phyloP scores from a whole-genome alignment of 2,329 filamentous ascomycete genomes.

The Neoarthrinium moseri region DNA sequence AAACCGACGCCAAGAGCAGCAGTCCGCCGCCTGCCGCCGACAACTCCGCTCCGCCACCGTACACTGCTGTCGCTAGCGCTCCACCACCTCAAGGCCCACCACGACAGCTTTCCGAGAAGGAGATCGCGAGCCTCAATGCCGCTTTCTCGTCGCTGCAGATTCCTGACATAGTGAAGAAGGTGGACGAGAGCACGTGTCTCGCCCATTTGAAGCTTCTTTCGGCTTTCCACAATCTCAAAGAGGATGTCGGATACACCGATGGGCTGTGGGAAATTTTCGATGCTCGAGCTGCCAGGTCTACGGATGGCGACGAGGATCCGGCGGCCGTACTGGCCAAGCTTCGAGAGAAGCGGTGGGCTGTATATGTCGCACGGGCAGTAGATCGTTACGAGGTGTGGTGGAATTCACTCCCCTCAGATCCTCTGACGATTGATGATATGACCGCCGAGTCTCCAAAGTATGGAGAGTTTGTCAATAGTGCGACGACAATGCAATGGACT shows the following conservation, averaged over 20 bases:
- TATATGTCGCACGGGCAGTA: slow-evolving; percentile 67
- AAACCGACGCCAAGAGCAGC: neutral
- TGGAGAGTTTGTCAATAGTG: slow-evolving; percentile 29
- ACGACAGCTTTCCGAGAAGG: slow-evolving; percentile 10
- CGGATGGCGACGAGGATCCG: slow-evolving; percentile 20
- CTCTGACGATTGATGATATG: slow-evolving; percentile 37
- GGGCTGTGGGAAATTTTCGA: slow-evolving; percentile 66
- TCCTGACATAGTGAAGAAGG: slow-evolving; percentile 24
- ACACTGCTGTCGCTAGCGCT: slow-evolving; percentile 4
- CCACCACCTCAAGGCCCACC: neutral
- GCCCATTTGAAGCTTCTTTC: slow-evolving; percentile 73
- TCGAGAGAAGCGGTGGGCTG: slow-evolving; percentile 71
- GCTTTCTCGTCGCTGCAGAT: slow-evolving; percentile 39
- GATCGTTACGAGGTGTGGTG: slow-evolving; percentile 70
- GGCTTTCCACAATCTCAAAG: slow-evolving; percentile 65
- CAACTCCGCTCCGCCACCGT: neutral
- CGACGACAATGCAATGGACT: slow-evolving; percentile 32
- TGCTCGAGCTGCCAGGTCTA: slow-evolving; percentile 26
- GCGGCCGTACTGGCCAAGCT: slow-evolving; percentile 48
- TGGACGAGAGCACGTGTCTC: slow-evolving; percentile 58
- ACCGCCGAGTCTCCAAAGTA: slow-evolving; percentile 23
- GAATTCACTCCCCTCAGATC: slow-evolving; percentile 31
- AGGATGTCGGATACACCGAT: slow-evolving; percentile 64
- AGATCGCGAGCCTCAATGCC: slow-evolving; percentile 19
- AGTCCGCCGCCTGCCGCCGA: too few species aligned